phyloP scores from a whole-genome alignment of 805 yeast genomes.

The Sugiyamaella americana region DNA sequence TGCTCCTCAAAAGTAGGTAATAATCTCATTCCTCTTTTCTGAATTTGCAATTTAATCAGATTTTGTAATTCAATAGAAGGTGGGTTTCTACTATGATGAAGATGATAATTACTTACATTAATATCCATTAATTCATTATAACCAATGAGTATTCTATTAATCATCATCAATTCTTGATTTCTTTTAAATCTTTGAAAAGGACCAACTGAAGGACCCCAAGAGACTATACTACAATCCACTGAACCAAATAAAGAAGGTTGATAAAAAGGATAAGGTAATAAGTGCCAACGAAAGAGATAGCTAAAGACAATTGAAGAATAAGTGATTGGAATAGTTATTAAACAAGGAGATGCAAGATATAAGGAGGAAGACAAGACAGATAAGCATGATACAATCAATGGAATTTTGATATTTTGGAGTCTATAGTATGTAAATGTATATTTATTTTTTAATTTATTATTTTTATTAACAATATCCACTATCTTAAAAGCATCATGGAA shows the following conservation, averaged over 20 bases:
- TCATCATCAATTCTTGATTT: slow-evolving; percentile 15
- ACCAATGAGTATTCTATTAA: slow-evolving; percentile 21
- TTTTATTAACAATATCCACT: slow-evolving; percentile 2
- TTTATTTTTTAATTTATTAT: no score
- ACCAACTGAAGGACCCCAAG: neutral
- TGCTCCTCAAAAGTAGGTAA: slow-evolving; percentile 51
- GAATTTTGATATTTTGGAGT: no score
- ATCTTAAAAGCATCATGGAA: slow-evolving; percentile 1
- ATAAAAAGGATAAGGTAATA: neutral
- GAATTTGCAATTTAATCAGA: slow-evolving; percentile 10
- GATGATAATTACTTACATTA: slow-evolving; percentile 7
- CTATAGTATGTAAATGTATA: neutral
- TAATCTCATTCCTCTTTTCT: slow-evolving; percentile 14
- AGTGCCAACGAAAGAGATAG: neutral
- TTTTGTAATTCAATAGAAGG: neutral
- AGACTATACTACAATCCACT: neutral
- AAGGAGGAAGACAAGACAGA: neutral
- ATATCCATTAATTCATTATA: slow-evolving; percentile 18
- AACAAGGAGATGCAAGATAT: neutral
- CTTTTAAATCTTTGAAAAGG: slow-evolving; percentile 3
- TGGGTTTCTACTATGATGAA: slow-evolving; percentile 3
- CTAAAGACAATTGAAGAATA: neutral
- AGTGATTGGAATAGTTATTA: neutral
- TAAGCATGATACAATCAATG: no score
- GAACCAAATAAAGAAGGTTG: neutral